phyloP scores from a whole-genome alignment of 768 basidiomycete species.

The Brasilioporus rufonigricans region DNA sequence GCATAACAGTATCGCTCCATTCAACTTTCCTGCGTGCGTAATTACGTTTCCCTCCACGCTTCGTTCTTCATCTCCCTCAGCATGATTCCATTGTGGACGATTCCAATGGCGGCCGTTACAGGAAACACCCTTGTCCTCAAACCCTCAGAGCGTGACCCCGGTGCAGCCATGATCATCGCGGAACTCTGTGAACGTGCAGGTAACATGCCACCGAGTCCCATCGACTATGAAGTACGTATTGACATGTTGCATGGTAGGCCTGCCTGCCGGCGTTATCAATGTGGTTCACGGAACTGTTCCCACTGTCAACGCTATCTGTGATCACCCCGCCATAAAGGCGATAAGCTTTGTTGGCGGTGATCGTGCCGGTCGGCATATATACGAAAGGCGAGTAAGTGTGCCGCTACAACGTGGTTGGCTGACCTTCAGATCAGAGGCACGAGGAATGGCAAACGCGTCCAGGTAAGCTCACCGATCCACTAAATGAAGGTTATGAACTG shows the following conservation, averaged over 20 bases:
- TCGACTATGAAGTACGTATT: neutral
- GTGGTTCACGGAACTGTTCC: slow-evolving; percentile 87
- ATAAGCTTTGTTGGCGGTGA: slow-evolving; percentile 98
- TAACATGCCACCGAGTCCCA: slow-evolving; percentile 11
- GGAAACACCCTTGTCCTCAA: slow-evolving; percentile 96
- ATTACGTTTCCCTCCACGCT: neutral
- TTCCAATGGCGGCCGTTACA: slow-evolving; percentile 83
- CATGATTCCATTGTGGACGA: slow-evolving; percentile 98
- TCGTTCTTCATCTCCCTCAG: slow-evolving; percentile 34
- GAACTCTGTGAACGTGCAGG: slow-evolving; percentile 89
- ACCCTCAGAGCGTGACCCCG: slow-evolving; percentile 95
- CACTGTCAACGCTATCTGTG: slow-evolving; percentile 93
- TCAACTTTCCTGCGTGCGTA: slow-evolving; percentile 85
- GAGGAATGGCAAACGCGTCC: slow-evolving; percentile 84
- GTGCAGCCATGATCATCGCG: slow-evolving; percentile 96
- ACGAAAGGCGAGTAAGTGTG: slow-evolving; percentile 56
- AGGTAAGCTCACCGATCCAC: slow-evolving; percentile 40
- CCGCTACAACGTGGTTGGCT: slow-evolving; percentile 5
- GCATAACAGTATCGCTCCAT: slow-evolving; percentile 66
- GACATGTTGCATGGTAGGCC: slow-evolving; percentile 38
- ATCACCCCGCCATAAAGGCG: slow-evolving; percentile 86
- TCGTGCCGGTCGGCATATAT: slow-evolving; percentile 90
- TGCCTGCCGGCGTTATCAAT: slow-evolving; percentile 88
- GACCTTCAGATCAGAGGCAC: slow-evolving; percentile 56
- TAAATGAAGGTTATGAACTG: neutral